phyloP scores from a whole-genome alignment of 2,329 filamentous ascomycete species.

The Myriangium duriaei region DNA sequence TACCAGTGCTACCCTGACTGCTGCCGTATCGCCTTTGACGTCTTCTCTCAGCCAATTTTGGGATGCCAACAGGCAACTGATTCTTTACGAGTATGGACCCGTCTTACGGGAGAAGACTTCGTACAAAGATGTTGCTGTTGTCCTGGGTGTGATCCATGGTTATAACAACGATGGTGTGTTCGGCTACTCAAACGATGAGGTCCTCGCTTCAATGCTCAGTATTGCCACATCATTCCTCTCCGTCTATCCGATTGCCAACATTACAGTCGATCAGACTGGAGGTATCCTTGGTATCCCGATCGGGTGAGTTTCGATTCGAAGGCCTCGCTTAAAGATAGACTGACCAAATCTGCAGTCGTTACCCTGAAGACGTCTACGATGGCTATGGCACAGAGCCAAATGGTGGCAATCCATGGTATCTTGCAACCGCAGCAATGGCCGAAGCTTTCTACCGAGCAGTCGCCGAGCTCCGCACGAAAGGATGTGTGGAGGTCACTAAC shows the following conservation, averaged over 20 bases:
- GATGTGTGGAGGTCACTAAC: conserved; percentile 18
- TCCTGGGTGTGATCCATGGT: conserved; percentile 22
- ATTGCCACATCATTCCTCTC: conserved; percentile 20
- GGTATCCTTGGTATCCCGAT: conserved; percentile 21
- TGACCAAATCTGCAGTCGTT: conserved; percentile 15
- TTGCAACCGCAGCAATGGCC: conserved; percentile 22
- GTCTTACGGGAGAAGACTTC: conserved; percentile 20
- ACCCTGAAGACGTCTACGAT: conserved; percentile 25
- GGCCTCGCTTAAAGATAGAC: background rate
- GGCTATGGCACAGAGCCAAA: conserved; percentile 19
- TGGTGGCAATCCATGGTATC: conserved; percentile 25
- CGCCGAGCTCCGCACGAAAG: conserved; percentile 13
- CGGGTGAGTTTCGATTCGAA: conserved; percentile 12
- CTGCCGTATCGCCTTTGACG: conserved; percentile 17
- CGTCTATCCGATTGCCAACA: conserved; percentile 19
- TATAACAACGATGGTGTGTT: conserved; percentile 22
- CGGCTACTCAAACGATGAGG: conserved; percentile 21
- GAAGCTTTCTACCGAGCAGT: conserved; percentile 20
- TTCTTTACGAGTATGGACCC: conserved; percentile 24
- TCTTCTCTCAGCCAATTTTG: conserved; percentile 21
- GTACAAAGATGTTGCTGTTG: conserved; percentile 23
- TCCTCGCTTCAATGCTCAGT: conserved; percentile 19
- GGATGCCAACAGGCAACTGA: conserved; percentile 18
- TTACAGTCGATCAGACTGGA: conserved; percentile 17
- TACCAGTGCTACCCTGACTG: conserved; percentile 17